phyloP scores from a whole-genome alignment of 768 basidiomycete species.

The Termitomyces sp. region DNA sequence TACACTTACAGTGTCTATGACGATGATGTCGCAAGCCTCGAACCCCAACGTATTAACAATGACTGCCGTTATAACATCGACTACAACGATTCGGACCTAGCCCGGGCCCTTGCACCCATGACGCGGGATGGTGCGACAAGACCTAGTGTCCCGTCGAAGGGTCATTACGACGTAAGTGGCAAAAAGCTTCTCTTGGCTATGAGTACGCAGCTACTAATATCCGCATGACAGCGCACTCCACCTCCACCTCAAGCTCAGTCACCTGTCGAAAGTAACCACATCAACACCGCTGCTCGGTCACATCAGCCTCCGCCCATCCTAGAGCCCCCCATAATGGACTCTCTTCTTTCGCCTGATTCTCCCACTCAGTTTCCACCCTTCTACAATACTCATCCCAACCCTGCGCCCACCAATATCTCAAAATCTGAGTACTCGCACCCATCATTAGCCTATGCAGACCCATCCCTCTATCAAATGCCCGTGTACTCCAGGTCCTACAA shows the following conservation, averaged over 20 bases:
- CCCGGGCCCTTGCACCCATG: not conserved
- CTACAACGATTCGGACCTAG: not conserved
- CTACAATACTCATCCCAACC: not conserved
- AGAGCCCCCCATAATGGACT: conserved; percentile 15
- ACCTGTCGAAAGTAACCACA: not conserved
- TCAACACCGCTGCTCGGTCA: conserved; percentile 1
- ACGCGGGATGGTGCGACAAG: not conserved
- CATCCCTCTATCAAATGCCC: conserved; percentile 1
- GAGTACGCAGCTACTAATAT: conserved; percentile 1
- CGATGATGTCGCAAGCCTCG: not conserved
- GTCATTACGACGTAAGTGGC: conserved; percentile 11
- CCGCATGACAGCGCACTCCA: not conserved
- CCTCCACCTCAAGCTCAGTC: not conserved
- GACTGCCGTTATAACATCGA: not conserved
- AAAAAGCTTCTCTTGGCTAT: not conserved
- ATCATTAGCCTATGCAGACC: not conserved
- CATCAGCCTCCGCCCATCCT: conserved; percentile 3
- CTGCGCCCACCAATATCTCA: not conserved
- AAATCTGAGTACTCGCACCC: not conserved
- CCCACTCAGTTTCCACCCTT: conserved; percentile 1
- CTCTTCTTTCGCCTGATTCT: conserved; percentile 12
- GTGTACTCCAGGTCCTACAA: not conserved
- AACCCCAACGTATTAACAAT: not conserved
- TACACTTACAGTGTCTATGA: not conserved
- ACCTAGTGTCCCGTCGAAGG: not conserved